Evolutionary conservation across 768 basidiomycete genomes (phyloP), one percentile per base, ranked within the genome.

Genomic region (Trametes villosa): DNA sequence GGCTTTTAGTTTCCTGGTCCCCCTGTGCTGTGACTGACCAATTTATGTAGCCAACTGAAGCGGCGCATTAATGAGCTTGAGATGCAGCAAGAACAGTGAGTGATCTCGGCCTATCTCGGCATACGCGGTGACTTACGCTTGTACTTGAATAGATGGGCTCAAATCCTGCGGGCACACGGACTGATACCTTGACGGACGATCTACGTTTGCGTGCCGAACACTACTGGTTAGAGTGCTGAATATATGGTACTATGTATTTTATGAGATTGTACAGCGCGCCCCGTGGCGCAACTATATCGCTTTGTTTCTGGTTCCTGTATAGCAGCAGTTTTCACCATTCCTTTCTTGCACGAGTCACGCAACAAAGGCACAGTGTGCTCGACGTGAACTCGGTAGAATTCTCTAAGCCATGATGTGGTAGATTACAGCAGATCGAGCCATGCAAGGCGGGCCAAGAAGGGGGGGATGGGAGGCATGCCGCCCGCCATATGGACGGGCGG

Each of bases 61-160:
- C 83, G 86, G 61, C 85, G 81, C 60, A 68, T 94, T 52, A 81
- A 85, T 41, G 89, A 92, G 72, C 70, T 81, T 33, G 89, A 93
- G 72, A 75, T 86, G 66, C 87, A 94, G 72, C 83, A 85, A 59
- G 89, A 92, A 73, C 89, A 94, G 91, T 95, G 71, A 67, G 89
- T 80, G 31, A 31, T 51, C 40, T 4, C 57, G 31, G 46, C n/a
- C 53, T n/a, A 53, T 48, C 18, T 45, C 52, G 17, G 22, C 52
- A 38, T 12, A 50, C 29, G 24, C 18, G 67, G 67, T 51, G 33
- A 36, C 56, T 55, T 18, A 57, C 30, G 36, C 22, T 12, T 8
- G 2, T 50, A 41, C 62, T 55, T 33, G 56, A 4, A 17, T 34
- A 92, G 91, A 71, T 92, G 89, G 87, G 83, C 81, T 52, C 78